A percentile compares a stretch with the other conserved stretches of the same genome.
phyloP scores from a whole-genome alignment of 2,329 filamentous ascomycete genomes.

The Aspergillus sp. region DNA sequence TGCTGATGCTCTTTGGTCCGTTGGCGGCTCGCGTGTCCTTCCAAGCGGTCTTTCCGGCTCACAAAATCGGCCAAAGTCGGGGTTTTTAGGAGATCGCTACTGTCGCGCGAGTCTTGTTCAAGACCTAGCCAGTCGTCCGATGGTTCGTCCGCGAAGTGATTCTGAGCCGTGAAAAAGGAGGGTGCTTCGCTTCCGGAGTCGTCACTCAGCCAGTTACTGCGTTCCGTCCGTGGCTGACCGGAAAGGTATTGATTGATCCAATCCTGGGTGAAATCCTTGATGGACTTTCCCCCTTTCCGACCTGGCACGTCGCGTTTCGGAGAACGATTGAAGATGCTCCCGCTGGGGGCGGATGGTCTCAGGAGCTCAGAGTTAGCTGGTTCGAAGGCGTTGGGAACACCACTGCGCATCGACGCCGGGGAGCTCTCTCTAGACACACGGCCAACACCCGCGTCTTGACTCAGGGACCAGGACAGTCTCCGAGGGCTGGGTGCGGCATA shows the following conservation, averaged over 20 bases:
- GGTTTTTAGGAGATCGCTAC: slow-evolving; percentile 37
- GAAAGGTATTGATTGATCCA: slow-evolving; percentile 84
- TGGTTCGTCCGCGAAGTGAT: slow-evolving; percentile 39
- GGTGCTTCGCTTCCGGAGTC: slow-evolving; percentile 70
- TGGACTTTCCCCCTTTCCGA: slow-evolving; percentile 32
- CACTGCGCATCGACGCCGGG: slow-evolving; percentile 29
- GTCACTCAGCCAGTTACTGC: slow-evolving; percentile 82
- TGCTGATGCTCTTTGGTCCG: slow-evolving; percentile 33
- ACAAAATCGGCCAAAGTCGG: slow-evolving; percentile 39
- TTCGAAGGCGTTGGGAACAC: slow-evolving; percentile 20
- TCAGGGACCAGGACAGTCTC: slow-evolving; percentile 37
- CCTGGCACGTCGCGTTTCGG: slow-evolving; percentile 22
- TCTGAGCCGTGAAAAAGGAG: slow-evolving; percentile 50
- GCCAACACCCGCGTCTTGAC: slow-evolving; percentile 46
- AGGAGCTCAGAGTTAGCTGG: slow-evolving; percentile 26
- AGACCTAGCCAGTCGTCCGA: slow-evolving; percentile 45
- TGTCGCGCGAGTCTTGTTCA: slow-evolving; percentile 35
- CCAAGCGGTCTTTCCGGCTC: slow-evolving; percentile 21
- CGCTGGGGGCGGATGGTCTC: slow-evolving; percentile 25
- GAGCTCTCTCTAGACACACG: slow-evolving; percentile 33
- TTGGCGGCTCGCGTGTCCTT: slow-evolving; percentile 19
- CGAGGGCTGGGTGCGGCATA: slow-evolving; percentile 65
- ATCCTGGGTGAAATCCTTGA: slow-evolving; percentile 68
- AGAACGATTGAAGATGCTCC: slow-evolving; percentile 25
- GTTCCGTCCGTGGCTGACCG: slow-evolving; percentile 66